Base-by-base conservation (phyloP, 495 filamentous ascomycete genomes). In the Penicillium coffeae region DNA sequence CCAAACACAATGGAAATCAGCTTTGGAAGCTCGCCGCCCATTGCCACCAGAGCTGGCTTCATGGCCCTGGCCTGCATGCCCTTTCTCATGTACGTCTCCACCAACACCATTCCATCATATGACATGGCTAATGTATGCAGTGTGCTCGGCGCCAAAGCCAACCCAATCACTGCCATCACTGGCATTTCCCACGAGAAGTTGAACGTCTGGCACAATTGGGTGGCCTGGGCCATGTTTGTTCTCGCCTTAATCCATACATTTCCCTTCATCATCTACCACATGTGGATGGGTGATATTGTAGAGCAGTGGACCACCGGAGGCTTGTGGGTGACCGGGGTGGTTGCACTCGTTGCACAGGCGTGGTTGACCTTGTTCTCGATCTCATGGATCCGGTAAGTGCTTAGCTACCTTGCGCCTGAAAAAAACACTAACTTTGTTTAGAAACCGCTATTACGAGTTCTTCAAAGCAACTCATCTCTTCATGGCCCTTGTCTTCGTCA, bases 381-480 rank as follows among this genome's bases (percentile, higher is more conserved):
- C 25, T 65, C 71, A 2, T 58, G 59, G 35, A 71, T 81, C 40
- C 63, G 79, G 78, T 79, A 50, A 30, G 69, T 35, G 14, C 21
- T 7, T 3, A 16, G 2, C 27, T 33, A 14, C 21, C 39, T 15
- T 21, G 8, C 15, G 6, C 9, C 13, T 38, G 13, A 15, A 0
- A 15, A 3, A 8, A 12, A 3, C 0, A 32, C 47, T 50, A 38
- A 50, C 41, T 15, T 44, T 16, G 8, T n/a, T 39, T 30, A 77
- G 77, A 18, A 78, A 77, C 42, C 76, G 69, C 0, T 75, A 65
- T 57, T 84, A 83, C 57, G 79, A 83, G 52, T 77, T 80, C 55
- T 82, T 84, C 71, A 82, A 83, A 55, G 60, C 63, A 8, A 73
- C 73, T 0, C 80, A 84, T 48, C 72, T 73, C 40, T 35, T 79